Evolutionary conservation across 305 asterid species (phyloP), one percentile per base, ranked within the genome.

Genomic region (Fraxinus floribunda): DNA sequence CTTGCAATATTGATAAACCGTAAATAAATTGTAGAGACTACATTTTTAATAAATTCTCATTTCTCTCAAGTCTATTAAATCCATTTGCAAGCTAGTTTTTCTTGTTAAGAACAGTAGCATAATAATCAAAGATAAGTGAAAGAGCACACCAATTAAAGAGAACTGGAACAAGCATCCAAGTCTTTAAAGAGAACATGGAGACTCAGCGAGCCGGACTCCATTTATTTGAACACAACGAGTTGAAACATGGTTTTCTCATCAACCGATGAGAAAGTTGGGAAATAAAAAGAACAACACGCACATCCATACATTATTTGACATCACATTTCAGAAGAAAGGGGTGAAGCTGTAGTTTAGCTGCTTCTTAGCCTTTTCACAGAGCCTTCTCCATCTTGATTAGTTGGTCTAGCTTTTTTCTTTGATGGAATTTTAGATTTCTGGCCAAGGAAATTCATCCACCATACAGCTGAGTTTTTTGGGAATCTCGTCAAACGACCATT

Each of bases 371-470:
- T 64, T 64, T 64, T 64, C 32, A 9, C 30, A 22, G 72, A 8
- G 72, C 72, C 32, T 64, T 24, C 32, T 7, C 32, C 72, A 6
- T 64, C 15, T 24, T 64, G 16, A 20, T 9, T 32, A 24, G 34
- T 9, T 2, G 13, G 16, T 64, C 15, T 22, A 20, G 32, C 34
- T 64, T 64, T 2, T 22, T 64, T 64, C 34, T 9, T 20, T 24
- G 9, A 16, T 52, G 64, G 64, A 16, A 1, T n/a, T 52, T 5
- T 24, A 9, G 5, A 3, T 4, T 73, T 46, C 34, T 8, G 32
- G 35, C 18, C 78, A 32, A 84, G 84, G 82, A 86, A 86, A 35
- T 82, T 82, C 72, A 79, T 84, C 80, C 79, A 82, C 89, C 89
- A 86, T 20, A 46, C 16, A 8, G 89, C 87, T 2, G 87, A 86